Percentiles rank a stretch among this genome's conserved stretches.
These are phyloP conservation scores for Monosporozyma servazzii DNA, from an alignment of 805 yeast genomes.

Conservation along the genomic window DNA sequence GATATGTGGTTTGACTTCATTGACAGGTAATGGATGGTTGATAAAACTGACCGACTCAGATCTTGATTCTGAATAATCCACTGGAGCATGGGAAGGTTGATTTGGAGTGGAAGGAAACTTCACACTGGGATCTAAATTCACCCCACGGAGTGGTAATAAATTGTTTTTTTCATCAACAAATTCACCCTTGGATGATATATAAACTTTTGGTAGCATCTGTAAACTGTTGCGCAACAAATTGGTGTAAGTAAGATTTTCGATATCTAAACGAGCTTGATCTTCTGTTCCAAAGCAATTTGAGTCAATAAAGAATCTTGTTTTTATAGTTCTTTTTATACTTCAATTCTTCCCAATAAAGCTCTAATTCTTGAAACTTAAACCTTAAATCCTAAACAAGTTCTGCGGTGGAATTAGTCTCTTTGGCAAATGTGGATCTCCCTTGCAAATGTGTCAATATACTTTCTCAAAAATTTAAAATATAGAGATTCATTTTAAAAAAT, in stretches of 20 bases:
- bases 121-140: conserved; percentile 67
- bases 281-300: neutral
- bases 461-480: neutral
- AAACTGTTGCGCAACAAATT: neutral
- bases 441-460: neutral
- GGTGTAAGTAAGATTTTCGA: too few relatives aligned
- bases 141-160: conserved; percentile 61
- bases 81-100: conserved; percentile 32
- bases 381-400: neutral
- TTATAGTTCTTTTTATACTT: neutral
- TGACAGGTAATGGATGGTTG: conserved; percentile 70
- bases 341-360: neutral
- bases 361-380: too few relatives aligned
- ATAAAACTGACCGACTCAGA: conserved; percentile 65
- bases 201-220: neutral
- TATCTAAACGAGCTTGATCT: neutral
- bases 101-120: conserved; percentile 59
- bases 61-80: conserved; percentile 38
- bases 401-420: neutral
- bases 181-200: conserved; percentile 42
- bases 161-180: conserved; percentile 52
- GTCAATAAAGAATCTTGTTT: neutral
- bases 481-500: neutral
- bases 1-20: conserved; percentile 63
- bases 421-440: neutral